Conservation (phyloP, 2,329 filamentous ascomycete genomes). For the Colletotrichum agaves region DNA sequence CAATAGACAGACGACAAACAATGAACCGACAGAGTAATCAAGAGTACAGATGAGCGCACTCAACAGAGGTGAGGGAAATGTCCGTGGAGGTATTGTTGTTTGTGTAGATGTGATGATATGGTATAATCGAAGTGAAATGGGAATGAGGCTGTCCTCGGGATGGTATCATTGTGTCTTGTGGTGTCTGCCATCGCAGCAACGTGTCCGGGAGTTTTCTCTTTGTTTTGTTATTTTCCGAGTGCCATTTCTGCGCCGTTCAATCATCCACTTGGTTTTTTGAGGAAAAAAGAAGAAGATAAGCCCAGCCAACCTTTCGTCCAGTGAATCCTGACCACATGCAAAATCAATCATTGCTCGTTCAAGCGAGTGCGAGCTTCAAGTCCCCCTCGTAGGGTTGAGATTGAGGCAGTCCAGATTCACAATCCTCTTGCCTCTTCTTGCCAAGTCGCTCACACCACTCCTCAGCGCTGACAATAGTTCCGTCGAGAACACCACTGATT, state of each 20-base stretch:
- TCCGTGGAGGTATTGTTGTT: conserved; percentile 17
- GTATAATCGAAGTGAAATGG: conserved; percentile 35
- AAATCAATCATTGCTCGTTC: conserved; percentile 25
- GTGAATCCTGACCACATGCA: not conserved
- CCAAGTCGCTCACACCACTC: conserved; percentile 88
- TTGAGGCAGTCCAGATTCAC: conserved; percentile 42
- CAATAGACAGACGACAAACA: not conserved
- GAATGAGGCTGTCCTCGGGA: conserved; percentile 28
- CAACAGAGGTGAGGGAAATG: conserved; percentile 12
- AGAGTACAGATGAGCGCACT: conserved; percentile 6
- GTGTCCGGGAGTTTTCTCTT: conserved; percentile 23
- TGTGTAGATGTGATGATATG: conserved; percentile 23
- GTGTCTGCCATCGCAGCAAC: conserved; percentile 19
- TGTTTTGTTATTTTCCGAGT: conserved; percentile 31
- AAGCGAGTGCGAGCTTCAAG: conserved; percentile 41
- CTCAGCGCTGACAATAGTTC: conserved; percentile 90
- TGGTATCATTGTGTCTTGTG: conserved; percentile 34
- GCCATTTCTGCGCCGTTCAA: conserved; percentile 34
- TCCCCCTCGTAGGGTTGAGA: conserved; percentile 42
- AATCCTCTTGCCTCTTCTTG: conserved; percentile 45
- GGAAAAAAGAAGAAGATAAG: not conserved
- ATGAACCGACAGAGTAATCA: conserved; percentile 20
- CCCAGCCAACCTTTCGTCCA: conserved; percentile 14
- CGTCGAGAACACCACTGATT: conserved; percentile 86
- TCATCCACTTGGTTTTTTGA: conserved; percentile 24